Evolutionary conservation across 2,329 filamentous ascomycete genomes (phyloP).

Genomic region (Pseudohalonectria lignicola): DNA sequence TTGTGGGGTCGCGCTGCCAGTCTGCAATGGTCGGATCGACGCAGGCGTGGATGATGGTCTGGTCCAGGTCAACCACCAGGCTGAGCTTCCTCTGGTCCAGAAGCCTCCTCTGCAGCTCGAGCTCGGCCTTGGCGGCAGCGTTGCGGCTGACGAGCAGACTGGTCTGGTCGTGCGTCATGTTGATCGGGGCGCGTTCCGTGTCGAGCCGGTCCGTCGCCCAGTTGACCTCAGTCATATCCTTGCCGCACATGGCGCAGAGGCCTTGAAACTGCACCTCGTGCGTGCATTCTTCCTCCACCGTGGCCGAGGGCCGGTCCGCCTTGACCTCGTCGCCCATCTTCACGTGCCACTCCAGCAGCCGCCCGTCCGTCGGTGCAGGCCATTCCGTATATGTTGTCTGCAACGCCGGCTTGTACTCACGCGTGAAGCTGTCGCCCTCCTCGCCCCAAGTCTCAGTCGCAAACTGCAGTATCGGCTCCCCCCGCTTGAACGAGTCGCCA

Average conservation of each 20-base stretch:
- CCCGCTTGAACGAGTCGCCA: slow-evolving; percentile 64
- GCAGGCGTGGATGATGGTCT: slow-evolving; percentile 96
- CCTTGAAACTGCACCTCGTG: slow-evolving; percentile 88
- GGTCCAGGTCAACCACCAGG: slow-evolving; percentile 91
- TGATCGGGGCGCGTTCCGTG: slow-evolving; percentile 79
- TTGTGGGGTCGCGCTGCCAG: slow-evolving; percentile 81
- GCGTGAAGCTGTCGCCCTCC: slow-evolving; percentile 53
- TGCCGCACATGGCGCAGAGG: slow-evolving; percentile 83
- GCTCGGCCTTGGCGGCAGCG: slow-evolving; percentile 72
- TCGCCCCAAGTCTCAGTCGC: slow-evolving; percentile 71
- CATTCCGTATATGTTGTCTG: slow-evolving; percentile 66
- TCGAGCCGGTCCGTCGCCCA: slow-evolving; percentile 75
- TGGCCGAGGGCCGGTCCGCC: slow-evolving; percentile 48
- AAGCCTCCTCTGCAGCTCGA: slow-evolving; percentile 75
- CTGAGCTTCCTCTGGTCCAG: slow-evolving; percentile 75
- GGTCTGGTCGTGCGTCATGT: slow-evolving; percentile 89
- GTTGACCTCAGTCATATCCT: slow-evolving; percentile 86
- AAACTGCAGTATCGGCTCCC: slow-evolving; percentile 77
- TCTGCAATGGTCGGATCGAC: slow-evolving; percentile 94
- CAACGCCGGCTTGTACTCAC: slow-evolving; percentile 53
- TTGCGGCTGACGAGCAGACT: slow-evolving; percentile 73
- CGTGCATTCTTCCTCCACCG: slow-evolving; percentile 82
- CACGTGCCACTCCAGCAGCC: slow-evolving; percentile 66
- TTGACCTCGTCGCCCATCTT: slow-evolving; percentile 52
- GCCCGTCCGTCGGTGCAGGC: slow-evolving; percentile 75